These are phyloP conservation scores for Tricholoma matsutake DNA, from an alignment of 768 basidiomycete genomes.

Conservation along the genomic window DNA sequence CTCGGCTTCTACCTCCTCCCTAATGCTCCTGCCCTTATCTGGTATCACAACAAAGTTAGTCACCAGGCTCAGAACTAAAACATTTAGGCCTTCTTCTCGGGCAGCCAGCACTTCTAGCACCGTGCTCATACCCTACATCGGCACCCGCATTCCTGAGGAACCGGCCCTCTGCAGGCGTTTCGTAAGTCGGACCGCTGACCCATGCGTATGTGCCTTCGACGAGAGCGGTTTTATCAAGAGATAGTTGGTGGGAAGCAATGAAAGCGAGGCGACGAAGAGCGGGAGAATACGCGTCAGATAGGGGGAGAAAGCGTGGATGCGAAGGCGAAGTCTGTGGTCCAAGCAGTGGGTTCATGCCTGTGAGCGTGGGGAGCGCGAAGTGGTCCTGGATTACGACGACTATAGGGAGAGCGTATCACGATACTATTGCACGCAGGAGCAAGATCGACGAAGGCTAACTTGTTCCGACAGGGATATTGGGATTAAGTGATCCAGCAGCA, in stretches of 20 bases:
- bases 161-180: conserved; percentile 83
- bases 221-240: conserved; percentile 50
- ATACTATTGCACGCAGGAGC: background rate
- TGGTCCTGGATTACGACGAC: conserved; percentile 87
- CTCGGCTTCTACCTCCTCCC: conserved; percentile 76
- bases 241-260: conserved; percentile 63
- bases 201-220: conserved; percentile 87
- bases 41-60: conserved; percentile 84
- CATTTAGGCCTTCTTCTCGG: conserved; percentile 68
- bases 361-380: conserved; percentile 73
- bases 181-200: conserved; percentile 89
- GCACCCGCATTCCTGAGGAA: conserved; percentile 74
- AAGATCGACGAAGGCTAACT: conserved; percentile 42
- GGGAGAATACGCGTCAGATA: conserved; percentile 81
- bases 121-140: conserved; percentile 91
- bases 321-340: conserved; percentile 61
- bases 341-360: conserved; percentile 75
- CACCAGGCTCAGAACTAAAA: conserved; percentile 79
- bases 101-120: conserved; percentile 86
- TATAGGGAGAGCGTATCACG: conserved; percentile 27
- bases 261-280: conserved; percentile 69
- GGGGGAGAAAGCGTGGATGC: conserved; percentile 75
- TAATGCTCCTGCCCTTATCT: conserved; percentile 61
- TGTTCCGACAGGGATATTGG: conserved; percentile 71
- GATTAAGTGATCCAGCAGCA: conserved; percentile 81